Evolutionary conservation across 345 rosid genomes (phyloP), one percentile per base, ranked within the genome.

Genomic region (Hypericum perforatum): DNA sequence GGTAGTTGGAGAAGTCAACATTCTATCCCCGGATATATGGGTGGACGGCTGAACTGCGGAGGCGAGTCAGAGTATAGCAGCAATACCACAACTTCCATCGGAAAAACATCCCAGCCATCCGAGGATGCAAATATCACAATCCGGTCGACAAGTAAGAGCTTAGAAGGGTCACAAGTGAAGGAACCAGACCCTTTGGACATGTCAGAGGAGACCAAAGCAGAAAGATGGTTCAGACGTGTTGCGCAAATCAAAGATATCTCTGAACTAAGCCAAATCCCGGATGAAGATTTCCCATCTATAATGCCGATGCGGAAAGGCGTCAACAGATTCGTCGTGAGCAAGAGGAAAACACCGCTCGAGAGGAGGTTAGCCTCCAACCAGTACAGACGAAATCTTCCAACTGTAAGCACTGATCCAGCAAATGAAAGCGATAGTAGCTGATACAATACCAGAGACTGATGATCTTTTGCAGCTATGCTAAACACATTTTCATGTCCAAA

Each of bases 271-370:
- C 78, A 89, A 72, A 92, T 92, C 49, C 97, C 97, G 0, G 98
- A 89, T 52, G 97, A 92, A 70, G 98, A 92, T 66, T 92, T 92
- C 71, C 95, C 98, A 0, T 85, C 94, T 8, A 92, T 89, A 73
- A 88, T 92, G 98, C 98, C 97, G 11, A 83, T 92, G 98, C 73
- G 98, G 70, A 92, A 88, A 76, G 98, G 97, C 37, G 97, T 88
- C 45, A 88, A 89, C 73, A 77, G 98, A 62, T 89, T 92, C 63
- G 98, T 92, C 6, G 85, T 88, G 54, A 92, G 98, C 85, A 92
- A 89, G 69, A 80, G 95, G 68, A 92, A 89, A 58, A 84, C 98
- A 2, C 97, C 97, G 7, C 29, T 79, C 42, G 95, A 92, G 71
- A 84, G 95, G 58, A 79, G 98, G 69, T 73, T 92, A 67, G 82